Percentiles rank a stretch among this genome's conserved stretches.
Evolutionary conservation across 2,329 filamentous ascomycete genomes (phyloP).

Genomic region (Diaporthe helianthi): DNA sequence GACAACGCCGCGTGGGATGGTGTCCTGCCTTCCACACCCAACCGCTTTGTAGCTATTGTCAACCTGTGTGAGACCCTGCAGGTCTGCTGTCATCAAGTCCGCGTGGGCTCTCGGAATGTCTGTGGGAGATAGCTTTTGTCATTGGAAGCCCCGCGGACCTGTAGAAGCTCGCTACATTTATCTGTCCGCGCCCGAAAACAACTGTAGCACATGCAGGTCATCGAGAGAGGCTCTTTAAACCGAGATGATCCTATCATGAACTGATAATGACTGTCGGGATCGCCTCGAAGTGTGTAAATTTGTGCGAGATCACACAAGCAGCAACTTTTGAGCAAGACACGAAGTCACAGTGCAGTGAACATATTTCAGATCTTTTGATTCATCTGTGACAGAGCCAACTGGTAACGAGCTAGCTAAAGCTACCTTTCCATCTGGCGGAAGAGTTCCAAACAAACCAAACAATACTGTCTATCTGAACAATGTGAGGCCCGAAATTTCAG

Average conservation of each 20-base stretch:
- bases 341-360: not conserved
- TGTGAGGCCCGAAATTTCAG: slow-evolving; percentile 1
- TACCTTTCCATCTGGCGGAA: slow-evolving; percentile 15
- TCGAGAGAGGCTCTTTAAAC: not conserved
- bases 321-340: not conserved
- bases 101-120: not conserved
- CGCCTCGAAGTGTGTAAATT: not conserved
- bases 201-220: not conserved
- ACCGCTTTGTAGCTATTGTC: too few species aligned
- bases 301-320: too few species aligned
- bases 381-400: slow-evolving; percentile 29
- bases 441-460: slow-evolving; percentile 16
- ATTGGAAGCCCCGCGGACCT: not conserved
- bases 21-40: too few species aligned
- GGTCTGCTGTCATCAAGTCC: too few species aligned
- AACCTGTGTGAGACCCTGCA: too few species aligned
- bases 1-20: too few species aligned
- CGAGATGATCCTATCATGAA: not conserved
- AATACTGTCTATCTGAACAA: slow-evolving; percentile 26
- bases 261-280: too few species aligned
- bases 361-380: slow-evolving; percentile 18
- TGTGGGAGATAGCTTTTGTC: not conserved
- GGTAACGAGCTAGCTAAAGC: slow-evolving; percentile 31
- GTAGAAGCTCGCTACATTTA: not conserved
- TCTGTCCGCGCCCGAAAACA: not conserved